Conservation (phyloP, 192 early-diverging fungal species). For the Podila epicladia region DNA sequence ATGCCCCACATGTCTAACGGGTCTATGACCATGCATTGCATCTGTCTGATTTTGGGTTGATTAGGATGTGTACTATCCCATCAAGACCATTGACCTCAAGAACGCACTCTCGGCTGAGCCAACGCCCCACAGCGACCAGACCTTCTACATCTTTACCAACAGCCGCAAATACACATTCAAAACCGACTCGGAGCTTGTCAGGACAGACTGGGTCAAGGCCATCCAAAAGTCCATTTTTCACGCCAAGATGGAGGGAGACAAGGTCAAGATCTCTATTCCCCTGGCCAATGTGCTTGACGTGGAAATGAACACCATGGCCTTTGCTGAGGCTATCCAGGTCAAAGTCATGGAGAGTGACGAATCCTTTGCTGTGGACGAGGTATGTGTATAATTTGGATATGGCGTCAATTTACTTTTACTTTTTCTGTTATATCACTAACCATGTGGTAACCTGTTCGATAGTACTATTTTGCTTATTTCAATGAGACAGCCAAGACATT, state of each 20-base stretch:
- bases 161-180: conserved; percentile 62
- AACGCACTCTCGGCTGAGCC: conserved; percentile 59
- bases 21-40: not conserved
- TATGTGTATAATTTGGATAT: conserved; percentile 8
- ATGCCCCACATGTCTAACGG: not conserved
- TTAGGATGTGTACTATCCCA: conserved; percentile 67
- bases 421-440: not conserved
- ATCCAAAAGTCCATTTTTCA: conserved; percentile 66
- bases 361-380: conserved; percentile 65
- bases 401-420: not conserved
- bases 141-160: conserved; percentile 59
- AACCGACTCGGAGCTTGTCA: conserved; percentile 63
- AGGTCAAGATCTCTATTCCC: conserved; percentile 68
- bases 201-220: conserved; percentile 68
- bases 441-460: not conserved
- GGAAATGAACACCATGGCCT: conserved; percentile 57
- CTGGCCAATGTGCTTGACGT: conserved; percentile 64
- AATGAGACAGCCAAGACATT: conserved; percentile 55
- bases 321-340: conserved; percentile 64
- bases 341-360: conserved; percentile 63
- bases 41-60: not conserved
- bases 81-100: conserved; percentile 70
- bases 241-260: conserved; percentile 66
- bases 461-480: conserved; percentile 78
- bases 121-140: conserved; percentile 50